Percentiles rank a stretch among this genome's conserved stretches.
Conservation (phyloP, 306 rosid species). For the Quercus gilva region DNA sequence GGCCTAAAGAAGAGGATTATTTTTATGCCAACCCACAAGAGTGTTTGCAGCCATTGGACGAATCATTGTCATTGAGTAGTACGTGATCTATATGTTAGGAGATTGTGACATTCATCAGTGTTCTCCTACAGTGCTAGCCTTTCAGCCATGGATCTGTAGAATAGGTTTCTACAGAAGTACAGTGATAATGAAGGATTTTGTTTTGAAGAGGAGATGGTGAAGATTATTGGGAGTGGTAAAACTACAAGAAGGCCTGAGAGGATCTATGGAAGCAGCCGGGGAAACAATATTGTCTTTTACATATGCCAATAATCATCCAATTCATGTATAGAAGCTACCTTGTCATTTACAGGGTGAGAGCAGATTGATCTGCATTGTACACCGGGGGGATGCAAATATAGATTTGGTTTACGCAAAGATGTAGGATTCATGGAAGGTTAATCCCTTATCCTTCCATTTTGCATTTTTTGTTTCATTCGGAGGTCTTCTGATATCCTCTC, state of each 20-base stretch:
- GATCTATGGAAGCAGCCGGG: constrained; percentile 42
- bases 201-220: constrained; percentile 31
- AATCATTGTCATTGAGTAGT: constrained; percentile 50
- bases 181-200: constrained; percentile 40
- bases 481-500: constrained; percentile 27
- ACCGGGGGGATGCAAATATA: constrained; percentile 51
- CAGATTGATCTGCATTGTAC: constrained; percentile 55
- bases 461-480: constrained; percentile 11
- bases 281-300: constrained; percentile 38
- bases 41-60: constrained; percentile 59
- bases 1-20: constrained; percentile 96
- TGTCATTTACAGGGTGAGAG: constrained; percentile 77
- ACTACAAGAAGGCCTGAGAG: constrained; percentile 33
- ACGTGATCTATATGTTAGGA: constrained; percentile 41
- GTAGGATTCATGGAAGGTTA: constrained; percentile 39
- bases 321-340: constrained; percentile 94
- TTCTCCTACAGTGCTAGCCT: constrained; percentile 45
- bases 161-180: constrained; percentile 36
- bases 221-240: constrained; percentile 35
- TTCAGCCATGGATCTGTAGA: constrained; percentile 35
- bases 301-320: constrained; percentile 61
- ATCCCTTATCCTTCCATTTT: constrained; percentile 27
- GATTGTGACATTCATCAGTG: constrained; percentile 32
- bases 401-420: constrained; percentile 50
- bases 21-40: constrained; percentile 92